Conservation (phyloP, 2,329 filamentous ascomycete species). For the Allantophomopsis cytisporea region DNA sequence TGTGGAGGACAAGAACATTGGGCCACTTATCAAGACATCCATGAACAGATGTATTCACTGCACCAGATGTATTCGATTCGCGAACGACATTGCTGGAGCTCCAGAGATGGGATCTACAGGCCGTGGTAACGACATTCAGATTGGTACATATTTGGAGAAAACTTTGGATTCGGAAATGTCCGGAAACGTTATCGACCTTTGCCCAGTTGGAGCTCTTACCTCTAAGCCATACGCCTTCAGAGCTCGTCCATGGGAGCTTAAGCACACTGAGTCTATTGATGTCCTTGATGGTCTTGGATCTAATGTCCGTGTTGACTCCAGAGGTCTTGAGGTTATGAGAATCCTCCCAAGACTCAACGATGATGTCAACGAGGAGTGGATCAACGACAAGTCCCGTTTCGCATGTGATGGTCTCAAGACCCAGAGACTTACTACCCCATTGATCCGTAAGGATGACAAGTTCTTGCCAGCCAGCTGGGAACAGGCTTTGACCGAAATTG, state of each 20-base stretch:
- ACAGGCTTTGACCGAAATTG: conserved; percentile 81
- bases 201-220: conserved; percentile 89
- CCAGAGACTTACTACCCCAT: conserved; percentile 82
- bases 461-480: conserved; percentile 94
- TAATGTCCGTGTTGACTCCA: conserved; percentile 85
- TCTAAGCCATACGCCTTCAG: conserved; percentile 98
- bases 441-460: conserved; percentile 78
- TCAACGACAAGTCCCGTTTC: conserved; percentile 96
- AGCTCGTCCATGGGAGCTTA: conserved; percentile 91
- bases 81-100: conserved; percentile 92
- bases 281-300: conserved; percentile 87
- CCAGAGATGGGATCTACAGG: conserved; percentile 90
- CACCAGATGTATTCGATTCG: conserved; percentile 93
- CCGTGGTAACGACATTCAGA: conserved; percentile 94
- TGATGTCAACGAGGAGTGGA: conserved; percentile 99
- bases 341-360: conserved; percentile 88
- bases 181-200: conserved; percentile 94
- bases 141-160: conserved; percentile 92
- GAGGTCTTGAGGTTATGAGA: conserved; percentile 93
- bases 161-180: conserved; percentile 91
- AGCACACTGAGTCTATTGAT: conserved; percentile 91
- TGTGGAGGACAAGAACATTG: conserved; percentile 99
- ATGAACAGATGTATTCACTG: conserved; percentile 99
- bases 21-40: conserved; percentile 94
- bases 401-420: conserved; percentile 95